Percentiles rank a stretch among this genome's conserved stretches.
These are phyloP conservation scores for Tulasnella sp. DNA, from an alignment of 768 basidiomycete genomes.

Conservation along the genomic window DNA sequence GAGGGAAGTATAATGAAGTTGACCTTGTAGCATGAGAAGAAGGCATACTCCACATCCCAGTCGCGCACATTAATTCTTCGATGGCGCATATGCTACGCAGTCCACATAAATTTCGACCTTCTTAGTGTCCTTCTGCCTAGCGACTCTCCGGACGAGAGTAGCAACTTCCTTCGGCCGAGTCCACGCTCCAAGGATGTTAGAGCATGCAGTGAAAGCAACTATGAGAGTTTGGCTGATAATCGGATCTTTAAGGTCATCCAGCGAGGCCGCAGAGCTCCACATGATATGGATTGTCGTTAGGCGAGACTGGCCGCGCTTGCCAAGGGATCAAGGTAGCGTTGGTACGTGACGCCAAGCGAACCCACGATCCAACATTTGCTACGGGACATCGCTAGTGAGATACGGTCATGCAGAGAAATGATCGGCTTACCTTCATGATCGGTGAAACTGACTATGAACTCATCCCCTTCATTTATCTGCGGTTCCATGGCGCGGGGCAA, in stretches of 20 bases:
- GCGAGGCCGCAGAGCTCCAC: slow-evolving; percentile 56
- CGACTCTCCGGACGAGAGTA: slow-evolving; percentile 55
- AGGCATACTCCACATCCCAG: slow-evolving; percentile 77
- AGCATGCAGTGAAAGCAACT: slow-evolving; percentile 73
- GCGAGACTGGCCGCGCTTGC: slow-evolving; percentile 49
- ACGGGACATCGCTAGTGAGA: background rate
- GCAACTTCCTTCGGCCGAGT: slow-evolving; percentile 64
- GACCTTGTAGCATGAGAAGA: slow-evolving; percentile 79
- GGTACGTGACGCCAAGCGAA: slow-evolving; percentile 64
- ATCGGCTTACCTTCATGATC: slow-evolving; percentile 70
- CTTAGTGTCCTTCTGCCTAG: slow-evolving; percentile 55
- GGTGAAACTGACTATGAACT: slow-evolving; percentile 69
- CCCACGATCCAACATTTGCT: slow-evolving; percentile 82
- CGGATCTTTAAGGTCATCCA: slow-evolving; percentile 62
- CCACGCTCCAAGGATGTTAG: slow-evolving; percentile 72
- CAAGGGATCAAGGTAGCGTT: slow-evolving; percentile 63
- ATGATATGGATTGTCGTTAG: slow-evolving; percentile 63
- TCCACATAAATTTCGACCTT: slow-evolving; percentile 73
- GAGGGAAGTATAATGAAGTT: background rate
- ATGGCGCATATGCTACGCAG: slow-evolving; percentile 80
- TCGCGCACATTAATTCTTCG: slow-evolving; percentile 68
- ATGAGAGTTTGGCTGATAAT: slow-evolving; percentile 68
- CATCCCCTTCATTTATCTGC: slow-evolving; percentile 62
- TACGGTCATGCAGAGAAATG: background rate
- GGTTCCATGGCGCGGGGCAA: slow-evolving; percentile 63